These are phyloP conservation scores for Selaginella tamariscina DNA, from an alignment of 75 land plant species.

Conservation along the genomic window DNA sequence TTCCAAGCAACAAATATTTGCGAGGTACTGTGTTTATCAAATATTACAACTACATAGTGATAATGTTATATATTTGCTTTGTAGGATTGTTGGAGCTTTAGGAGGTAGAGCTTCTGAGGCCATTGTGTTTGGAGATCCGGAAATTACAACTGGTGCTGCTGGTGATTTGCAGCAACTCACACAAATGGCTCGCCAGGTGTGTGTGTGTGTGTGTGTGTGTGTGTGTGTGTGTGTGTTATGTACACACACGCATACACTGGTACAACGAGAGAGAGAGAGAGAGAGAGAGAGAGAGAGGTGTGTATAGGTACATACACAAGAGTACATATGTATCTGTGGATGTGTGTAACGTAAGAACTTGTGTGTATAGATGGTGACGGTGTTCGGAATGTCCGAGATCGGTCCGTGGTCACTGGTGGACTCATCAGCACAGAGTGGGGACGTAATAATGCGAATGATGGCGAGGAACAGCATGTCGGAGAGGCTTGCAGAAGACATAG, in stretches of 20 bases:
- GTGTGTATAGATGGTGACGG: constrained; percentile 93
- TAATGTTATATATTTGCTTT: too few species aligned
- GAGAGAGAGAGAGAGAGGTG: too few species aligned
- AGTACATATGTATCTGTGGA: too few species aligned
- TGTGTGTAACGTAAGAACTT: too few species aligned
- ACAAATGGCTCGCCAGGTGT: constrained; percentile 93
- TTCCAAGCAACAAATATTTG: constrained; percentile 92
- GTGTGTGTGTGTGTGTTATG: too few species aligned
- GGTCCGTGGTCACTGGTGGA: constrained; percentile 99
- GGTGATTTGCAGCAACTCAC: constrained; percentile 95
- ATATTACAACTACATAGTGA: too few species aligned
- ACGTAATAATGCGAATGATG: constrained; percentile 99
- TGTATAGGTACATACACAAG: too few species aligned
- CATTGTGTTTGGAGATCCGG: constrained; percentile 85
- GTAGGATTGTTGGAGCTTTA: constrained; percentile 89
- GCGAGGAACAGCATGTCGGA: constrained; percentile 98
- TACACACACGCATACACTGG: too few species aligned
- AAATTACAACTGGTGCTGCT: constrained; percentile 94
- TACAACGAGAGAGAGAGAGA: too few species aligned
- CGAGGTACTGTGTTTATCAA: too few species aligned
- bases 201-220: too few species aligned
- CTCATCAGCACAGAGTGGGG: constrained; percentile 65
- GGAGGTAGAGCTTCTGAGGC: constrained; percentile 97
- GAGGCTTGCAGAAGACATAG: constrained; percentile 91
- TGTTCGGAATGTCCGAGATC: constrained; percentile 96